Evolutionary conservation across 495 filamentous ascomycete species (phyloP), one percentile per base, ranked within the genome.

Genomic region (Beverwykella pulmonaria): DNA sequence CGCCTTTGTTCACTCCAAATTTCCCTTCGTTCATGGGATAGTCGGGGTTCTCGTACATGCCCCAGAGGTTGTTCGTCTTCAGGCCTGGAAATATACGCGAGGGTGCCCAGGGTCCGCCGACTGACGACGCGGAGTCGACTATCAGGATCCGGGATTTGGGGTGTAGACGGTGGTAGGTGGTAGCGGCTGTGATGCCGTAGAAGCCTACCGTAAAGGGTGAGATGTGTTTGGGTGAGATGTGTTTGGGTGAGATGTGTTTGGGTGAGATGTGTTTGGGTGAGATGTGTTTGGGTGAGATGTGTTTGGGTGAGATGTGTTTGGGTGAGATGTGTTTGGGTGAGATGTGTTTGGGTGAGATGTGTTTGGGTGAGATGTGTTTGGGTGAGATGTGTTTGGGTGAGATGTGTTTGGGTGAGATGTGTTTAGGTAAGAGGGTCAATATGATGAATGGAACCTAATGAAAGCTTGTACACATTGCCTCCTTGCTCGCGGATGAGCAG

Each of bases 21-120:
- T 44, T 66, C 9, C 8, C 72, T 34, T 86, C 83, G 19, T 64
- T 20, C 88, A 93, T 89, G 29, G 88, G 88, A 65, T 88, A 90
- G 69, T 91, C 89, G 47, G 83, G 86, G 73, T 83, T 90, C 74
- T 90, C 89, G 71, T 87, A 86, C 3, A 82, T 88, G 12, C 88
- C 87, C 20, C 85, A 74, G 74, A 83, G 78, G 65, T 86, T 86
- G 73, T 87, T 87, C 6, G 88, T 84, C 56, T 84, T 86, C 23
- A 93, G 82, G 10, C 87, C 86, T 8, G 84, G 83, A 72, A 91
- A 92, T 27, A 89, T 76, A 0, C 68, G 58, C 50, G 67, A 29
- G 9, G 58, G 46, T 4, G 84, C 81, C 91, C 90, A 93, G 44
- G 87, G 83, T 29, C 91, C 90, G 8, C 90, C 91, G 26, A 92